Conservation (phyloP, 1,284 basidiomycete genomes). For the Pseudozyma flocculosa region DNA sequence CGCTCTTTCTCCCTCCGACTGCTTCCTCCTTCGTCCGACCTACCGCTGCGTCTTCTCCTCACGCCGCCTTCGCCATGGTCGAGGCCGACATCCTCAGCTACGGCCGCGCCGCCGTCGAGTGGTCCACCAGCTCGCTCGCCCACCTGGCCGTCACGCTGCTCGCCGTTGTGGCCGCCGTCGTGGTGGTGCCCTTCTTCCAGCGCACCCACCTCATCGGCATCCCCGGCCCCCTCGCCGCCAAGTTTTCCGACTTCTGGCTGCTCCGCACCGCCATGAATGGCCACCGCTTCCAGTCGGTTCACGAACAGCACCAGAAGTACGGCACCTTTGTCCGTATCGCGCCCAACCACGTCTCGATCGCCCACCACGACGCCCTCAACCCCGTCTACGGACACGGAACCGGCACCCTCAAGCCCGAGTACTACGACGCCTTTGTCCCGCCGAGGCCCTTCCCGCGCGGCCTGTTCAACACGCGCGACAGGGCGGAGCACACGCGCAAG, state of each 20-base stretch:
- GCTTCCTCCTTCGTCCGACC: too few species aligned
- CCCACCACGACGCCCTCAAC: slow-evolving; percentile 63
- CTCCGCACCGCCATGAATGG: slow-evolving; percentile 69
- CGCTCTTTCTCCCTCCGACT: too few species aligned
- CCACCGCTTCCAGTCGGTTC: slow-evolving; percentile 74
- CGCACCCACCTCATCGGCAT: slow-evolving; percentile 47
- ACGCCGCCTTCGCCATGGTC: slow-evolving; percentile 14
- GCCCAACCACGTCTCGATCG: slow-evolving; percentile 80
- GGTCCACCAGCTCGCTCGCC: slow-evolving; percentile 20
- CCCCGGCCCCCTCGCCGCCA: slow-evolving; percentile 75
- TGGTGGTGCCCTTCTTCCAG: slow-evolving; percentile 37
- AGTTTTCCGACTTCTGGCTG: slow-evolving; percentile 76
- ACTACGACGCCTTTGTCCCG: slow-evolving; percentile 73
- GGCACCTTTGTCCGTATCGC: slow-evolving; percentile 82
- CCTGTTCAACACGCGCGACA: slow-evolving; percentile 81
- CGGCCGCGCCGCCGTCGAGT: slow-evolving; percentile 16
- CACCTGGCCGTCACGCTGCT: slow-evolving; percentile 20
- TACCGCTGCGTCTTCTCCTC: too few species aligned
- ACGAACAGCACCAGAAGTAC: slow-evolving; percentile 73
- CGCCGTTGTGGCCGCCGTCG: slow-evolving; percentile 22
- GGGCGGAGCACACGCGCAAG: slow-evolving; percentile 79
- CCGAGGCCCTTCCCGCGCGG: slow-evolving; percentile 59
- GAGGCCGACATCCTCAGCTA: slow-evolving; percentile 23
- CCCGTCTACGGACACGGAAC: slow-evolving; percentile 41
- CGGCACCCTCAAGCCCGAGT: slow-evolving; percentile 43